These are phyloP conservation scores for Aspergillus spinulosporus DNA, from an alignment of 2,329 filamentous ascomycete genomes.

Conservation along the genomic window DNA sequence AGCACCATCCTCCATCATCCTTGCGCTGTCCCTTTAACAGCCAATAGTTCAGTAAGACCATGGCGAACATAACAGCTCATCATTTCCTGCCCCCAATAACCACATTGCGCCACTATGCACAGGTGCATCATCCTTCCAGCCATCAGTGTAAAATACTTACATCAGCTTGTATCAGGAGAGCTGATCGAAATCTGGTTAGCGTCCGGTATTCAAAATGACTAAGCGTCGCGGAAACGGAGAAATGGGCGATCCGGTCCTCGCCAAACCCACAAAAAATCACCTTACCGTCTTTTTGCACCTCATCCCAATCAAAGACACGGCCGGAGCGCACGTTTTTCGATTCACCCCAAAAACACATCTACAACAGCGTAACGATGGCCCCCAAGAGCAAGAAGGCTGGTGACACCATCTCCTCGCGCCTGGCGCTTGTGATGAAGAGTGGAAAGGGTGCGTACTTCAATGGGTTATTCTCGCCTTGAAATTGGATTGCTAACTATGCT, in stretches of 20 bases:
- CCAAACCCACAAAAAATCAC: constrained; percentile 24
- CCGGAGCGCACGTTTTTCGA: constrained; percentile 23
- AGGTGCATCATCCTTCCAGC: neutral
- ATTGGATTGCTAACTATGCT: constrained; percentile 2
- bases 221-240: constrained; percentile 14
- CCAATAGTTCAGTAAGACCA: constrained; percentile 1
- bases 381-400: constrained; percentile 73
- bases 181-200: neutral
- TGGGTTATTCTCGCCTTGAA: neutral
- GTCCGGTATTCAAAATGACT: constrained; percentile 2
- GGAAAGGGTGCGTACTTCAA: constrained; percentile 39
- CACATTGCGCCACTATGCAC: constrained; percentile 7
- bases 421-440: constrained; percentile 68
- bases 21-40: constrained; percentile 8
- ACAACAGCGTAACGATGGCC: constrained; percentile 58
- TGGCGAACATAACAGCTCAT: constrained; percentile 6
- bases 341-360: constrained; percentile 31
- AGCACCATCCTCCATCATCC: neutral
- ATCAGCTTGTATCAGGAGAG: neutral
- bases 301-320: constrained; percentile 18
- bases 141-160: constrained; percentile 6
- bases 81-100: constrained; percentile 1
- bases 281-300: constrained; percentile 17
- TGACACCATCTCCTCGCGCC: constrained; percentile 72
- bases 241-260: constrained; percentile 17